Conservation (phyloP, 2,329 filamentous ascomycete species). For the Colletotrichum sojae region DNA sequence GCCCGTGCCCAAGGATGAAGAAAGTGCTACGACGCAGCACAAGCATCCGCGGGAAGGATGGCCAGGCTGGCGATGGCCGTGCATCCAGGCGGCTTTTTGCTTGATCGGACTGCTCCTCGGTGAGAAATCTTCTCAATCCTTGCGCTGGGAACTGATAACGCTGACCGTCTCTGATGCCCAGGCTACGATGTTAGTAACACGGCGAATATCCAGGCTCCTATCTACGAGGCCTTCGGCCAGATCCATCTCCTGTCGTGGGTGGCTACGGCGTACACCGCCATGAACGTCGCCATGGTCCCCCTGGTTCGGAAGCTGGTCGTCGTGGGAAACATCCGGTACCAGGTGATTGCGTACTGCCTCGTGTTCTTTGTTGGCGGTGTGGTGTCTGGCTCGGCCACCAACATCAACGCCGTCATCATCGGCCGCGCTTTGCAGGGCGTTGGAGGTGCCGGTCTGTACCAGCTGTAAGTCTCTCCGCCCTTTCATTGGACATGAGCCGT, state of each 20-base stretch:
- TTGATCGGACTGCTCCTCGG: constrained; percentile 29
- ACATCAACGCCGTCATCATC: constrained; percentile 49
- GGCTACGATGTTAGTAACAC: constrained; percentile 61
- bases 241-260: constrained; percentile 57
- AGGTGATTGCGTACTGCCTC: constrained; percentile 45
- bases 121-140: neutral
- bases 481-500: neutral
- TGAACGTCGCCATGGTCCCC: constrained; percentile 51
- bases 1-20: constrained; percentile 12
- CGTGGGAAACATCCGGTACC: constrained; percentile 50
- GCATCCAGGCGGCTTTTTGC: constrained; percentile 19
- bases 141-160: neutral
- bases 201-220: constrained; percentile 69
- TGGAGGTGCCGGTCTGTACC: constrained; percentile 49
- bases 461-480: constrained; percentile 45
- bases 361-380: constrained; percentile 49
- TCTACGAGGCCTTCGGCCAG: constrained; percentile 65
- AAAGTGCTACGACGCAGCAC: neutral
- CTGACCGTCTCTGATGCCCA: constrained; percentile 16
- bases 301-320: constrained; percentile 52
- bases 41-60: constrained; percentile 21
- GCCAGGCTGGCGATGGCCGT: constrained; percentile 29
- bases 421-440: constrained; percentile 51
- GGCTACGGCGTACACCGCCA: constrained; percentile 52
- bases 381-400: constrained; percentile 48